phyloP scores from a whole-genome alignment of 306 rosid genomes.

The Aeschynomene evenia region DNA sequence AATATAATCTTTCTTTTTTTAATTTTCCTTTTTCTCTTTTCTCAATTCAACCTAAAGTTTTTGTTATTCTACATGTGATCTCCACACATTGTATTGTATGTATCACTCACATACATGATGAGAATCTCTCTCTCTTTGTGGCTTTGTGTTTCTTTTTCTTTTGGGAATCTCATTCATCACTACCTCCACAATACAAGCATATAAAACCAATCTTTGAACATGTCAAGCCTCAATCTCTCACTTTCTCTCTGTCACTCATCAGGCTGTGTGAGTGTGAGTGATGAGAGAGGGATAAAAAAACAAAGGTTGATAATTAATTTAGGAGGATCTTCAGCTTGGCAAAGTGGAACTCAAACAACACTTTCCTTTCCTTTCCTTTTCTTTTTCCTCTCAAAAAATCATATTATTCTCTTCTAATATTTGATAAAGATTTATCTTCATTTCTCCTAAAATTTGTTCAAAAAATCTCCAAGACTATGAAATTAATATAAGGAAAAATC shows the following conservation, averaged over 20 bases:
- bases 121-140: conserved; percentile 40
- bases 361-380: conserved; percentile 28
- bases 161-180: conserved; percentile 80
- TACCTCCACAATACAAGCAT: conserved; percentile 60
- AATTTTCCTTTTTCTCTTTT: conserved; percentile 5
- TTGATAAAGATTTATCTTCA: no score
- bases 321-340: conserved; percentile 44
- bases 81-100: conserved; percentile 42
- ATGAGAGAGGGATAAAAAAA: neutral
- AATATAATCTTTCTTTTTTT: neutral
- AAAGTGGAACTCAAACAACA: conserved; percentile 32
- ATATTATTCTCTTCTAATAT: no score
- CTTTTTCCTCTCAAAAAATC: no score
- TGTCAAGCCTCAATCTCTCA: conserved; percentile 50
- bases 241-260: conserved; percentile 43
- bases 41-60: conserved; percentile 48
- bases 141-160: conserved; percentile 37
- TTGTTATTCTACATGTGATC: conserved; percentile 57
- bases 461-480: no score
- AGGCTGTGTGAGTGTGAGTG: conserved; percentile 27
- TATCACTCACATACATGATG: conserved; percentile 40
- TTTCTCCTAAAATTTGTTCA: no score
- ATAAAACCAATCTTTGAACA: conserved; percentile 72
- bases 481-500: no score
- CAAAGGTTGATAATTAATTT: conserved; percentile 35